These are phyloP conservation scores for Neophaeococcomyces aloes DNA, from an alignment of 2,329 filamentous ascomycete genomes.

Conservation along the genomic window DNA sequence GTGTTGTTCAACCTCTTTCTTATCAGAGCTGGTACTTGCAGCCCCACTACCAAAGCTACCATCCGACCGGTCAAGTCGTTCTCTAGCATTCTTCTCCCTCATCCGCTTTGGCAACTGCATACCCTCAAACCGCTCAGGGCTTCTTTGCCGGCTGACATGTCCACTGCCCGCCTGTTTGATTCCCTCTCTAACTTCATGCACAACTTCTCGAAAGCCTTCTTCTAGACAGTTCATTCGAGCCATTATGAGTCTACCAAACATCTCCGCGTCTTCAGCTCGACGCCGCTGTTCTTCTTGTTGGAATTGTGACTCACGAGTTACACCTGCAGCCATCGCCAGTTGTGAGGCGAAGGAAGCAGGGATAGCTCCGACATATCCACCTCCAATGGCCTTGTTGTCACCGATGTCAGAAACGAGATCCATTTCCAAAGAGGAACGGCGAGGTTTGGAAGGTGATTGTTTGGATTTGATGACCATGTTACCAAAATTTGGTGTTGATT, in stretches of 20 bases:
- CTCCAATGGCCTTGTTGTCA: slow-evolving; percentile 49
- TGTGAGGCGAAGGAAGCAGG: slow-evolving; percentile 73
- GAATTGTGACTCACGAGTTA: slow-evolving; percentile 37
- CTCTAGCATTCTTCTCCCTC: slow-evolving; percentile 15
- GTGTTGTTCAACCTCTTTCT: slow-evolving; percentile 11
- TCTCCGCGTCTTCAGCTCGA: slow-evolving; percentile 43
- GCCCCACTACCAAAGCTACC: not conserved
- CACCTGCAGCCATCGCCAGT: slow-evolving; percentile 61
- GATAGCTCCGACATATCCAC: slow-evolving; percentile 51
- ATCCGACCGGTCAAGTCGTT: not conserved
- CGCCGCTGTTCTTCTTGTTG: slow-evolving; percentile 27
- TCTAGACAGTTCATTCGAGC: slow-evolving; percentile 89
- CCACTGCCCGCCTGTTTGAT: slow-evolving; percentile 21
- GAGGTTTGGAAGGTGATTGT: slow-evolving; percentile 31
- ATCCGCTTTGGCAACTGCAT: slow-evolving; percentile 22
- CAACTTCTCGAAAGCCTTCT: slow-evolving; percentile 79
- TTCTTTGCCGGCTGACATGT: slow-evolving; percentile 3
- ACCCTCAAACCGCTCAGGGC: slow-evolving; percentile 21
- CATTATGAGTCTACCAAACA: slow-evolving; percentile 69
- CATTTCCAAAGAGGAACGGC: slow-evolving; percentile 44
- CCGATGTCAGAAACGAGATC: slow-evolving; percentile 65
- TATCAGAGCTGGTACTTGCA: slow-evolving; percentile 2
- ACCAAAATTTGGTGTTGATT: slow-evolving; percentile 47
- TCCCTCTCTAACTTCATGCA: slow-evolving; percentile 63
- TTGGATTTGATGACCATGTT: slow-evolving; percentile 29